These are phyloP conservation scores for Suillus luteus DNA, from an alignment of 768 basidiomycete species.

Conservation along the genomic window DNA sequence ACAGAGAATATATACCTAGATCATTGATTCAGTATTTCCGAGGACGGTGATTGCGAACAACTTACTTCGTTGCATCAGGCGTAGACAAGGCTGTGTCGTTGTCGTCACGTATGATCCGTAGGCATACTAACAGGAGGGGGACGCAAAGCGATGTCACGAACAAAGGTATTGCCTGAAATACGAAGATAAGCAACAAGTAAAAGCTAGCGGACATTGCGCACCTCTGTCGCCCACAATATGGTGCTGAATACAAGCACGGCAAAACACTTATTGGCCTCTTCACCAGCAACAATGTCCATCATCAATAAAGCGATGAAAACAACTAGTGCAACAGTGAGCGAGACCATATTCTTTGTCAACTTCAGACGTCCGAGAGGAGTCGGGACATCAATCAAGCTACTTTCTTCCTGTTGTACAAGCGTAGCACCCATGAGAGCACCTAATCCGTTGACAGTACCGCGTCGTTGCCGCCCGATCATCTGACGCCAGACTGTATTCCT, in stretches of 20 bases:
- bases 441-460: constrained; percentile 44
- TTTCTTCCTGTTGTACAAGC: constrained; percentile 45
- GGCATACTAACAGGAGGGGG: constrained; percentile 83
- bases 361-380: constrained; percentile 70
- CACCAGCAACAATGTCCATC: constrained; percentile 55
- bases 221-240: constrained; percentile 96
- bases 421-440: constrained; percentile 46
- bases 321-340: constrained; percentile 53
- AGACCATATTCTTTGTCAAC: constrained; percentile 64
- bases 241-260: constrained; percentile 90
- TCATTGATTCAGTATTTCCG: neutral
- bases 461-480: constrained; percentile 85
- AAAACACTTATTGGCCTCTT: constrained; percentile 85
- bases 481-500: constrained; percentile 97
- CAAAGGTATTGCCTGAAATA: constrained; percentile 84
- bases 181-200: neutral
- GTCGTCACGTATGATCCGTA: constrained; percentile 72
- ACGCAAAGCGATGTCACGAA: constrained; percentile 95
- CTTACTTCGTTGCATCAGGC: constrained; percentile 80
- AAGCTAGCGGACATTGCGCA: constrained; percentile 34
- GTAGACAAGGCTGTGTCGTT: constrained; percentile 54
- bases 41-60: constrained; percentile 11
- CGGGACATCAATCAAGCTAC: constrained; percentile 42
- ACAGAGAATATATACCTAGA: constrained; percentile 84
- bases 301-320: constrained; percentile 66